Percentiles rank a stretch among this genome's conserved stretches.
Evolutionary conservation across 2,329 filamentous ascomycete species (phyloP).

Genomic region (Cladorrhinum sp.): DNA sequence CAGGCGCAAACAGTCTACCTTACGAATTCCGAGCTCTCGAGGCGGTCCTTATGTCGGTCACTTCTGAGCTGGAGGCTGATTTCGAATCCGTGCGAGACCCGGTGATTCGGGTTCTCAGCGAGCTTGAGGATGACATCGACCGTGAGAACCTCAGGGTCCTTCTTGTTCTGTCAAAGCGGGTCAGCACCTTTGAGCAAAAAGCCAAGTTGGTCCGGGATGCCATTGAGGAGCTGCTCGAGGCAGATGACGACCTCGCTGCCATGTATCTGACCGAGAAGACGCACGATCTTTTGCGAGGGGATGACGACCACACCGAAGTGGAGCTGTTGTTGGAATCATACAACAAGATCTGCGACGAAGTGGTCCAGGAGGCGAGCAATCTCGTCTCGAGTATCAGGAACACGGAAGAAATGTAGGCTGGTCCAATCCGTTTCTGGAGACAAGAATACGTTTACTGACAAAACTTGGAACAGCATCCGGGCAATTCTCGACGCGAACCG

Average conservation of each 20-base stretch:
- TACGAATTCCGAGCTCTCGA: slow-evolving; percentile 97
- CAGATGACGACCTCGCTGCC: slow-evolving; percentile 86
- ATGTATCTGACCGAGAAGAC: slow-evolving; percentile 96
- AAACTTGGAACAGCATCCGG: slow-evolving; percentile 62
- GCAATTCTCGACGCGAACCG: slow-evolving; percentile 97
- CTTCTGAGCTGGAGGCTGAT: slow-evolving; percentile 85
- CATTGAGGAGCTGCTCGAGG: slow-evolving; percentile 91
- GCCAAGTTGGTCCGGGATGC: slow-evolving; percentile 90
- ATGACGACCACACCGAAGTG: slow-evolving; percentile 62
- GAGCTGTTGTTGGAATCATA: slow-evolving; percentile 97
- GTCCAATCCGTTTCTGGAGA: neutral
- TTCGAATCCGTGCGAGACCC: slow-evolving; percentile 92
- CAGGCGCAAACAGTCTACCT: slow-evolving; percentile 64
- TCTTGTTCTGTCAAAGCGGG: slow-evolving; percentile 89
- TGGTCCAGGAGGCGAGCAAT: slow-evolving; percentile 91
- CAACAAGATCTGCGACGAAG: slow-evolving; percentile 96
- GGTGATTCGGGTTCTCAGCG: slow-evolving; percentile 81
- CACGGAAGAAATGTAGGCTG: slow-evolving; percentile 89
- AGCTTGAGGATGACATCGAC: slow-evolving; percentile 95
- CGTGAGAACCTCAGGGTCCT: slow-evolving; percentile 87
- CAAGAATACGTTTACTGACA: slow-evolving; percentile 23
- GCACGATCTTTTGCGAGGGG: slow-evolving; percentile 28
- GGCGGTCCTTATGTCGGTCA: slow-evolving; percentile 91
- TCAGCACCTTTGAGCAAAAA: slow-evolving; percentile 97
- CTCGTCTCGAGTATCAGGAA: slow-evolving; percentile 93